Conservation (phyloP, 129 eudicot species). For the Deinandra increscens region DNA sequence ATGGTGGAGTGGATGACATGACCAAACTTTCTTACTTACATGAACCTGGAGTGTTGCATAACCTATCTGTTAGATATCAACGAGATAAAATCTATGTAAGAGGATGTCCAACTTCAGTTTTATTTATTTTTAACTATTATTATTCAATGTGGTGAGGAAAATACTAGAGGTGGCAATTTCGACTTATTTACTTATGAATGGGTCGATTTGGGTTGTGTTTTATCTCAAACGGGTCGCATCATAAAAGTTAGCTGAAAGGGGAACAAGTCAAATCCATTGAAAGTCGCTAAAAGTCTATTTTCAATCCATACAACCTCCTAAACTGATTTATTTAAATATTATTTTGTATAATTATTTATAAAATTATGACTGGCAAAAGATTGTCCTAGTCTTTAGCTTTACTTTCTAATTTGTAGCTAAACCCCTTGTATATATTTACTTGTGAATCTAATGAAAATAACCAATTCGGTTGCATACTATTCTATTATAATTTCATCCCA, state of each 20-base stretch:
- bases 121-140: neutral
- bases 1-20: slow-evolving; percentile 99
- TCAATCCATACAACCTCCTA: neutral
- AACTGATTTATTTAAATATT: neutral
- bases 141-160: slow-evolving; percentile 33
- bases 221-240: neutral
- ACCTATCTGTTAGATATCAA: slow-evolving; percentile 74
- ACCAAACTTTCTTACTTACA: slow-evolving; percentile 87
- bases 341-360: neutral
- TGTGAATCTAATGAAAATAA: too few relatives aligned
- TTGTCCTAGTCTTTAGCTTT: too few relatives aligned
- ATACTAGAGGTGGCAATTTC: neutral
- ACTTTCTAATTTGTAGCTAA: too few relatives aligned
- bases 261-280: neutral
- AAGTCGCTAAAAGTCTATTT: neutral
- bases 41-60: slow-evolving; percentile 97
- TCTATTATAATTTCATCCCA: neutral
- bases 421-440: too few relatives aligned
- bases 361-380: too few relatives aligned
- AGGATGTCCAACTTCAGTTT: slow-evolving; percentile 28
- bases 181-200: neutral
- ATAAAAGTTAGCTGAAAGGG: neutral
- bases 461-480: too few relatives aligned
- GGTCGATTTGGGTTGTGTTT: neutral
- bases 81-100: slow-evolving; percentile 95